Base-by-base conservation (phyloP, 2,329 filamentous ascomycete genomes). In the Penicillium sp. region DNA sequence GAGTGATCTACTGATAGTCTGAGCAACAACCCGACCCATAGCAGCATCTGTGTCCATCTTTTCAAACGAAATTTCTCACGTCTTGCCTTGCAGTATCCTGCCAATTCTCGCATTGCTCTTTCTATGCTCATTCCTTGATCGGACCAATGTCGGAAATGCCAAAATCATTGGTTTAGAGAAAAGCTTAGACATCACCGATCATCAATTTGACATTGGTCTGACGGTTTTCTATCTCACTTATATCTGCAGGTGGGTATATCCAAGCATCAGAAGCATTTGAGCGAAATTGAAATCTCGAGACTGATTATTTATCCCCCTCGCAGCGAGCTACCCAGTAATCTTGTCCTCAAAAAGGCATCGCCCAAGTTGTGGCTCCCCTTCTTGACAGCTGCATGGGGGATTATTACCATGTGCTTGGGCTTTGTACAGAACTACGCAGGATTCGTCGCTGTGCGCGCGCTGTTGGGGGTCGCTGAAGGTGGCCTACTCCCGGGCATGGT, bases 71-170 rank as follows among this genome's bases (percentile, higher is more conserved):
- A 32, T 32, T 32, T 32, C 29, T 32, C 29, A 12, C 46, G 39
- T 29, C 43, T 28, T 2, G n/a, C 38, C 9, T 7, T 4, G 29
- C 47, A 84, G 80, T 42, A 78, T 85, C 26, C 69, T 85, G 5
- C 82, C 83, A 0, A 66, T 83, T 5, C 73, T 87, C n/a, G 76
- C 81, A 0, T 58, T 85, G 0, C 69, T 86, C 1, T 85, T 85
- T 55, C 72, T 86, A 8, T 85, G 80, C 66, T 85, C 82, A 1
- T 79, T 80, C 53, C 71, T 80, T 47, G 84, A 87, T 64, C 76
- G 85, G 37, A 85, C 83, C n/a, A 88, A 87, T 61, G 81, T 87
- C 34, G 84, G 84, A 34, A 86, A 87, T 59, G 84, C 83, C 25
- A 81, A 81, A 51, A 80, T 86, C 7, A 74, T 84, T 44, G 78